Base-by-base conservation (phyloP, 1,284 basidiomycete species). In the Singerocomus inundabilis region DNA sequence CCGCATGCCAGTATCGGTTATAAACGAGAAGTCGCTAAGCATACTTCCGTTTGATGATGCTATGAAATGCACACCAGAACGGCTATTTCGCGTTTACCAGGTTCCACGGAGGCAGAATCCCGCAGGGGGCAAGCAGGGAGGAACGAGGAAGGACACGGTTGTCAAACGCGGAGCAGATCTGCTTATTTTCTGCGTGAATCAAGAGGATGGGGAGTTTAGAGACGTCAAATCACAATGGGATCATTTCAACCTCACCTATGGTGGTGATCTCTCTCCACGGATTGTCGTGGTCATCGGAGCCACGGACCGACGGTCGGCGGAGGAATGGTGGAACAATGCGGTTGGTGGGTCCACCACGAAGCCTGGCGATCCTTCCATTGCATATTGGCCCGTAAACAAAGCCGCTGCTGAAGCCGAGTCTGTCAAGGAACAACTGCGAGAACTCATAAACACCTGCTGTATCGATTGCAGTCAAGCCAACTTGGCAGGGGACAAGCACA, bases 231-330 rank as follows among this genome's bases (percentile, higher is more conserved):
- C 13, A 6, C 50, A 67, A 54, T 63, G 60, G 64, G 55, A 61
- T 13, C 35, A 59, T 48, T 63, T 63, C 49, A 52, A 61, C 18
- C 6, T 45, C 37, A 54, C 51, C 18, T 67, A 65, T 13, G 55
- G 62, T 1, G 62, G 61, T 15, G 64, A 65, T 6, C 53, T 63
- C 36, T 59, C 61, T 3, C 64, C 61, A 25, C 64, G 57, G 18
- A 52, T 65, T 13, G 53, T 65, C 13, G 15, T 67, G 15, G 6
- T 67, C 43, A 44, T 55, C 2, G 64, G 64, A 34, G 54, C 53
- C 3, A 41, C 30, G 4, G 50, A 63, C 18, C 56, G 55, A 30
- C 18, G 1, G 21, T 59, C 61, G 4, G 62, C 60, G 24, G 42
- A 53, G 25, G 40, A 51, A 45, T 62, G 61, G 61, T 62, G 61